Percentiles rank a stretch among this genome's conserved stretches.
Conservation (phyloP, 2,329 filamentous ascomycete genomes). For the Lasiodiplodia gonubiensis region DNA sequence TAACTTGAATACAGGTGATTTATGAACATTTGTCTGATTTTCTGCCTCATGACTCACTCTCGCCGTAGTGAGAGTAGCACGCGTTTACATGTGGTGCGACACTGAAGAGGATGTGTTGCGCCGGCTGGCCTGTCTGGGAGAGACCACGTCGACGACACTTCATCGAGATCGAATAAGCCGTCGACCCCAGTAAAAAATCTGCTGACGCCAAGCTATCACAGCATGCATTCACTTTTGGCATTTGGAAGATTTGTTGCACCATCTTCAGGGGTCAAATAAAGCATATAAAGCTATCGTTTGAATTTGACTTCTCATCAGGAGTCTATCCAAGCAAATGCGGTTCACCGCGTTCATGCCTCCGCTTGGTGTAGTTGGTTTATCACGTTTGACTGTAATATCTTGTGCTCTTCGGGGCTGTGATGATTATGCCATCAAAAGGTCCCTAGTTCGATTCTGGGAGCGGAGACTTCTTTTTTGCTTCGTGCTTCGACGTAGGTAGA, state of each 20-base stretch:
- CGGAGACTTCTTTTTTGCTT: slow-evolving; percentile 35
- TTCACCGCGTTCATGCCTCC: slow-evolving; percentile 1
- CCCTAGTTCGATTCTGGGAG: slow-evolving; percentile 39
- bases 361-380: slow-evolving; percentile 41
- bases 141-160: too few species aligned
- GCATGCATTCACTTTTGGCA: background rate
- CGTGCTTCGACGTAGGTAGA: too few species aligned
- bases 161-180: too few species aligned
- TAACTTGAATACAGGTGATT: too few species aligned
- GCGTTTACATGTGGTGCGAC: too few species aligned
- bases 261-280: background rate
- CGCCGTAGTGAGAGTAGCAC: too few species aligned
- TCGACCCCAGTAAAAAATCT: too few species aligned
- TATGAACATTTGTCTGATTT: too few species aligned
- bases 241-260: background rate
- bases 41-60: too few species aligned
- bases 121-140: too few species aligned
- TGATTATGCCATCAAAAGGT: slow-evolving; percentile 43
- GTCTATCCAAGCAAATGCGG: background rate
- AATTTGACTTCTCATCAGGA: background rate
- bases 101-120: too few species aligned
- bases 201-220: background rate
- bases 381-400: slow-evolving; percentile 45
- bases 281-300: accelerated
- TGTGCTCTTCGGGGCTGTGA: background rate